Conservation (phyloP, 2,329 filamentous ascomycete species). For the Phaeoacremonium minimum region DNA sequence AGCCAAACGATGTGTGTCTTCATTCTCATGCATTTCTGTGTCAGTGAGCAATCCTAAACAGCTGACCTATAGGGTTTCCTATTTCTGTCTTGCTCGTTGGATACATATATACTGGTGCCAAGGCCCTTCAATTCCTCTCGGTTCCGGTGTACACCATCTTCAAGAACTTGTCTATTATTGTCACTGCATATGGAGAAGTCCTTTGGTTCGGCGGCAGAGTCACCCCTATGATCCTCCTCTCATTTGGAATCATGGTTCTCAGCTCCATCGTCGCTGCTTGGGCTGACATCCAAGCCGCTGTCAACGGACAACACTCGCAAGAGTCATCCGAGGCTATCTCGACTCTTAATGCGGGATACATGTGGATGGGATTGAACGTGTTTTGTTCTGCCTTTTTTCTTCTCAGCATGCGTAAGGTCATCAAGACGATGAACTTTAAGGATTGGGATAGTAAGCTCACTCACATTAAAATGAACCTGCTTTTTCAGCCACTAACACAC, state of each 20-base stretch:
- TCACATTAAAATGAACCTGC: no score
- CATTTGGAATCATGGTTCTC: conserved; percentile 93
- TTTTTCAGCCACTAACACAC: conserved; percentile 25
- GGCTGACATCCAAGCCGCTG: conserved; percentile 88
- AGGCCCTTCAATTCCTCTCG: conserved; percentile 94
- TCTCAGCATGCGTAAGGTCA: conserved; percentile 92
- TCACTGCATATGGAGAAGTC: conserved; percentile 97
- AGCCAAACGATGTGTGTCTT: conserved; percentile 78
- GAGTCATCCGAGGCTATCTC: conserved; percentile 60
- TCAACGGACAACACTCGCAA: conserved; percentile 53
- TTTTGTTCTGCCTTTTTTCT: conserved; percentile 89
- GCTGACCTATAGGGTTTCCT: conserved; percentile 72
- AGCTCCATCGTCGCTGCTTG: conserved; percentile 95
- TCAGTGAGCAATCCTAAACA: background rate
- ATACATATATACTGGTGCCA: conserved; percentile 98
- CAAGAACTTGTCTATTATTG: conserved; percentile 98
- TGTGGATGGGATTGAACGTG: conserved; percentile 97
- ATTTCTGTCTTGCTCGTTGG: conserved; percentile 92
- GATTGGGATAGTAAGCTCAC: conserved; percentile 98
- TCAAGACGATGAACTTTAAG: conserved; percentile 99
- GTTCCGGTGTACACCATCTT: conserved; percentile 99
- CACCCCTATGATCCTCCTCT: conserved; percentile 79
- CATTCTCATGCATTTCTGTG: background rate
- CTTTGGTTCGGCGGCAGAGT: conserved; percentile 96
- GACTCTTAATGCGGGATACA: conserved; percentile 88